Evolutionary conservation across 495 filamentous ascomycete species (phyloP), one percentile per base, ranked within the genome.

Genomic region (Monascus purpureus): DNA sequence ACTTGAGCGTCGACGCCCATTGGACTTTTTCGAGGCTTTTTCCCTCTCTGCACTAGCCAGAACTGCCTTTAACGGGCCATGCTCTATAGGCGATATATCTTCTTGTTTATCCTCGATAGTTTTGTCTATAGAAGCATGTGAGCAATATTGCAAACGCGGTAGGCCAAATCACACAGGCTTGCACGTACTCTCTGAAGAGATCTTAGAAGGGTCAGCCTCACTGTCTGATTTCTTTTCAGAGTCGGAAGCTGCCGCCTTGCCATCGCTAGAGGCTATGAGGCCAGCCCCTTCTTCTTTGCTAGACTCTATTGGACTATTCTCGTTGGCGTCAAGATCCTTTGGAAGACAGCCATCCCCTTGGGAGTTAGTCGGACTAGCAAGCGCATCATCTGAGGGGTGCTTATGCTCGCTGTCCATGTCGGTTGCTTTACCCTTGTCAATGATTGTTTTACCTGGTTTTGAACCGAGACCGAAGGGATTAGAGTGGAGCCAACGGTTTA

Each of bases 1-100:
- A 42, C 72, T 85, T 7, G 80, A 88, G 15, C 67, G 67, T 1
- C 85, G 90, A 53, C 88, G 88, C 7, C 95, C 74, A 2, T 72
- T 70, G 12, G 72, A 56, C 36, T 72, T 82, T 38, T 67, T 74
- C 17, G 42, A 42, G 7, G 2, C 14, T 11, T 14, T n/a, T 7
- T 29, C 16, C 12, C 8, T 16, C n/a, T n/a, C n/a, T 7, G 27
- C 13, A 29, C 4, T 29, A 11, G 20, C 20, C 20, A 22, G 20
- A 5, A 22, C 29, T 23, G 53, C 46, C 31, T 46, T 47, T 29
- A 14, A 17, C 13, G 36, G 23, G 2, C 24, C 20, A 17, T 28
- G 28, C 7, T 28, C 14, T 7, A 18, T 8, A 6, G 13, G 9
- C 31, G 28, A 25, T 28, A 31, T 11, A 27, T 11, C 18, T 8